Evolutionary conservation across 164 flowering plant genomes (phyloP).

Genomic region (Magnolia sinica): DNA sequence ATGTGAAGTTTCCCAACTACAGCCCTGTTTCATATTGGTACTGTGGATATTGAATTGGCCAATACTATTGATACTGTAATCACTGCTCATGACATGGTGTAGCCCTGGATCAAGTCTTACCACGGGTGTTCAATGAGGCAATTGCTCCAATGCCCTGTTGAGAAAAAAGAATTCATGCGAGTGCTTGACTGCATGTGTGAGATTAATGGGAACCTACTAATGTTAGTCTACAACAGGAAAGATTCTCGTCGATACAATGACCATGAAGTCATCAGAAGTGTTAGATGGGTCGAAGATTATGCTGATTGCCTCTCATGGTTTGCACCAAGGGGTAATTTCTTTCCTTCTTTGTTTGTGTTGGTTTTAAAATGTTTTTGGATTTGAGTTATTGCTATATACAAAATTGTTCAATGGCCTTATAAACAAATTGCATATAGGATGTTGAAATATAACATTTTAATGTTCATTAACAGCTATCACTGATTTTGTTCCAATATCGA

Average conservation of each 20-base stretch:
- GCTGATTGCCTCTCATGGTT: conserved; percentile 86
- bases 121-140: neutral
- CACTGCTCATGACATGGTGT: too few relatives aligned
- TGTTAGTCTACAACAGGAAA: conserved; percentile 44
- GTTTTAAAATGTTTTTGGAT: neutral
- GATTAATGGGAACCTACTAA: neutral
- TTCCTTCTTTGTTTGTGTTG: neutral
- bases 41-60: too few relatives aligned
- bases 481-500: too few relatives aligned
- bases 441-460: too few relatives aligned
- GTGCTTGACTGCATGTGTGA: neutral
- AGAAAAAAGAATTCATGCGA: neutral
- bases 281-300: conserved; percentile 64
- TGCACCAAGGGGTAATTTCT: conserved; percentile 85
- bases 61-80: too few relatives aligned
- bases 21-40: too few relatives aligned
- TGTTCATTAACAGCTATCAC: too few relatives aligned
- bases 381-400: too few relatives aligned
- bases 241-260: conserved; percentile 49
- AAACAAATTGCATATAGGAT: too few relatives aligned
- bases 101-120: neutral
- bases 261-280: conserved; percentile 47
- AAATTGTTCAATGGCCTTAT: too few relatives aligned
- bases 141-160: too few relatives aligned
- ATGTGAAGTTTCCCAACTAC: too few relatives aligned